Conservation (phyloP, 768 basidiomycete genomes). For the Clathrus columnatus region DNA sequence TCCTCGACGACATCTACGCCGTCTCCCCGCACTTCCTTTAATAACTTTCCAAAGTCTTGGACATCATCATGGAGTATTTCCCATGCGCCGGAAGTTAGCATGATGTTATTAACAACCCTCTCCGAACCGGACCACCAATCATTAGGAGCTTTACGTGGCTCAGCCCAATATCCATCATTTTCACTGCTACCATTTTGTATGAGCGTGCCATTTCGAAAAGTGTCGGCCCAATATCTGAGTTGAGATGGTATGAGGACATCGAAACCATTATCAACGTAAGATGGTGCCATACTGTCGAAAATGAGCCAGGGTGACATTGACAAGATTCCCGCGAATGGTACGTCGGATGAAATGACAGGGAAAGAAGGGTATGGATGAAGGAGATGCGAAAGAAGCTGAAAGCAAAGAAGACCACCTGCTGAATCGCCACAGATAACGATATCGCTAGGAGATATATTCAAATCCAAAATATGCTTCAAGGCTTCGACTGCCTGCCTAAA, state of each 20-base stretch:
- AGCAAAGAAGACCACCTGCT: constrained; percentile 16
- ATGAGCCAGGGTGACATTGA: constrained; percentile 13
- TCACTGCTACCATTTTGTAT: background rate
- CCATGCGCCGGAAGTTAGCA: background rate
- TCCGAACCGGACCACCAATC: constrained; percentile 3
- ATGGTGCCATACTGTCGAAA: constrained; percentile 3
- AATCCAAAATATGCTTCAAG: constrained; percentile 12
- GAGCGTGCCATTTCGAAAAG: background rate
- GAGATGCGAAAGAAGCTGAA: constrained; percentile 16
- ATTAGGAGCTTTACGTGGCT: constrained; percentile 4
- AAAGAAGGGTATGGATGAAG: constrained; percentile 14
- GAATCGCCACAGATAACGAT: constrained; percentile 17
- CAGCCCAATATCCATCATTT: background rate
- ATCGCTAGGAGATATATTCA: constrained; percentile 13
- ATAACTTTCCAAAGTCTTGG: constrained; percentile 6
- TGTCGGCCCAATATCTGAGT: background rate
- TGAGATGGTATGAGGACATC: background rate
- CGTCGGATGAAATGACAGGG: background rate
- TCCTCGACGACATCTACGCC: background rate
- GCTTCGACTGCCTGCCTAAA: constrained; percentile 14
- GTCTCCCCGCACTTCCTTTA: background rate
- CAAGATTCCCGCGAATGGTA: constrained; percentile 10
- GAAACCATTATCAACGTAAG: background rate
- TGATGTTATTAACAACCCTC: background rate
- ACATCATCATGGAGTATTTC: constrained; percentile 5